A percentile compares a stretch with the other conserved stretches of the same genome.
These are phyloP conservation scores for Alternaria rosae DNA, from an alignment of 2,329 filamentous ascomycete genomes.

Conservation along the genomic window DNA sequence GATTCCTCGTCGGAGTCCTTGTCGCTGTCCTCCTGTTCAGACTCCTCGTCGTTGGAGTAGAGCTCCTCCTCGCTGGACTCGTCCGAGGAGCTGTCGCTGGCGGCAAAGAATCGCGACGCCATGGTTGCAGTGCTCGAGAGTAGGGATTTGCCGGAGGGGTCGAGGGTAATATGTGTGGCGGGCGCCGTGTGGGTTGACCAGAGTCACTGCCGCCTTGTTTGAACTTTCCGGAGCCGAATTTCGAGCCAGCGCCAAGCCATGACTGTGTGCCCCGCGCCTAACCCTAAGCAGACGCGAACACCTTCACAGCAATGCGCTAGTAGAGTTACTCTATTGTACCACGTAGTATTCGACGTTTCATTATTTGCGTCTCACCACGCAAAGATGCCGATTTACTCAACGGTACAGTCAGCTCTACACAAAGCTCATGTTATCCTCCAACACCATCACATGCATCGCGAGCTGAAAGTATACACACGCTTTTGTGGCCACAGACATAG, in stretches of 20 bases:
- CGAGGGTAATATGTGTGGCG: slow-evolving; percentile 25
- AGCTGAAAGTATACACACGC: neutral
- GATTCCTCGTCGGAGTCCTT: slow-evolving; percentile 65
- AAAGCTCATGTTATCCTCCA: neutral
- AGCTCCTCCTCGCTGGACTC: slow-evolving; percentile 94
- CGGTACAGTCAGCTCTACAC: neutral
- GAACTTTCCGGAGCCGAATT: slow-evolving; percentile 28
- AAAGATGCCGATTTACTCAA: neutral
- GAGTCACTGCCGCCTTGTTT: slow-evolving; percentile 23
- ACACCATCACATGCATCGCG: neutral
- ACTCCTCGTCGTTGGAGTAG: slow-evolving; percentile 77
- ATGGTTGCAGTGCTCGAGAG: slow-evolving; percentile 39
- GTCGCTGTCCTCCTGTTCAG: slow-evolving; percentile 54
- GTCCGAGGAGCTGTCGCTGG: slow-evolving; percentile 94
- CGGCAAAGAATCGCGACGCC: slow-evolving; percentile 92
- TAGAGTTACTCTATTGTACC: neutral
- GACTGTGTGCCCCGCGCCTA: slow-evolving; percentile 28
- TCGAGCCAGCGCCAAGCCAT: slow-evolving; percentile 22
- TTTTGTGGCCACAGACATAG: slow-evolving; percentile 5
- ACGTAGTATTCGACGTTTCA: neutral
- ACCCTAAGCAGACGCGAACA: slow-evolving; percentile 14
- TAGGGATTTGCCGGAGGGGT: slow-evolving; percentile 32
- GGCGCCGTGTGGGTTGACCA: slow-evolving; percentile 26
- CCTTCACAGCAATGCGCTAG: neutral
- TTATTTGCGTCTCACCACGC: neutral